Evolutionary conservation across 768 basidiomycete species (phyloP), one percentile per base, ranked within the genome.

Genomic region (Leccinum truebloodii): DNA sequence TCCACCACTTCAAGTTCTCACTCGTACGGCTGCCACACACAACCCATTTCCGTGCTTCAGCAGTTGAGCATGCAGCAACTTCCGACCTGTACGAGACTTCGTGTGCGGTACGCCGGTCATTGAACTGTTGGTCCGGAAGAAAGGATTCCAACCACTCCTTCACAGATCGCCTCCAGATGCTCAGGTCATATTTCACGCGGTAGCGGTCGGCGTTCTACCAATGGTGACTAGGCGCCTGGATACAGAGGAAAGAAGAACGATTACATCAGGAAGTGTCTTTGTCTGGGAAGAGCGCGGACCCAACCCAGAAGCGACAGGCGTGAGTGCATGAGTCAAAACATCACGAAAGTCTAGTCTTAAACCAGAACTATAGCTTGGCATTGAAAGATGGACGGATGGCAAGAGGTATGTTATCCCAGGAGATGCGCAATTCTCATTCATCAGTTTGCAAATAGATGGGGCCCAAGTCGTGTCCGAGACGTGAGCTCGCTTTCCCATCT

Each of bases 281-380:
- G 89, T 93, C 41, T 93, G 91, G 90, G 89, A 92, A 69, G 91
- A 93, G 71, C 80, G 90, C 58, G 86, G 86, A 6, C 80, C 87
- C 14, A 84, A 83, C 62, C 73, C 85, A 54, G 89, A 89, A 62
- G 80, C 84, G 30, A 84, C 83, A 52, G 87, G 88, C 61, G 87
- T 90, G 69, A 69, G 83, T 76, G 41, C 46, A 39, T 58, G 37
- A 13, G 55, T 51, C 58, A 39, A 55, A 52, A 59, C 55, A 34
- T 46, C 20, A 51, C 58, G 57, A 34, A 52, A 56, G n/a, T 22
- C 26, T 2, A 54, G 52, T 53, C 57, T 59, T 22, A 67, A 13
- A 62, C 65, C 10, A 30, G 26, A 41, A 1, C 32, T 54, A 20
- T 14, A 89, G 87, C 79, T 88, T 59, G 88, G 88, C 48, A 89